phyloP scores from a whole-genome alignment of 225 moss, liverwort and hornwort genomes.

The Sphagnum contortum region DNA sequence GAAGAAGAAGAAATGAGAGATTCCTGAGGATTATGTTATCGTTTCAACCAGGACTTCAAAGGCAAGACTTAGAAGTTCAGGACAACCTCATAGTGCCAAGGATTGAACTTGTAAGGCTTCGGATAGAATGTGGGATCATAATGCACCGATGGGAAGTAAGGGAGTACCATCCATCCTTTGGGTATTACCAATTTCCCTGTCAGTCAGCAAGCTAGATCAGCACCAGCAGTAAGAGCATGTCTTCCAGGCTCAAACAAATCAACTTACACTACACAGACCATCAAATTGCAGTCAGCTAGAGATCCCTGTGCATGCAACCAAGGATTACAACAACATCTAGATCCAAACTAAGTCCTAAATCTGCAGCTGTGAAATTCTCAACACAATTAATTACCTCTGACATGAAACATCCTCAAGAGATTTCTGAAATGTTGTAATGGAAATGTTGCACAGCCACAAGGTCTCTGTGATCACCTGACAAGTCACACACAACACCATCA shows the following conservation, averaged over 20 bases:
- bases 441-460: conserved; percentile 44
- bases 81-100: conserved; percentile 36
- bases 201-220: not conserved
- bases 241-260: no score
- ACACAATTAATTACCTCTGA: conserved; percentile 21
- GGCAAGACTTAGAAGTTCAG: no score
- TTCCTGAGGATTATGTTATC: no score
- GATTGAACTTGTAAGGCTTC: conserved; percentile 49
- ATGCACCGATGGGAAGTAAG: conserved; percentile 34
- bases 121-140: conserved; percentile 32
- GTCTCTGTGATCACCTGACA: conserved; percentile 51
- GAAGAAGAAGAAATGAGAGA: no score
- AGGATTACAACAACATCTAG: not conserved
- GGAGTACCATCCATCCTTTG: conserved; percentile 42
- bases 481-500: not conserved
- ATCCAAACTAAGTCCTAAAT: not conserved
- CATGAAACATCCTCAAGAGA: conserved; percentile 37
- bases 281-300: no score
- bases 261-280: no score
- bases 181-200: conserved; percentile 15
- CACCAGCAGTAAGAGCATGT: not conserved
- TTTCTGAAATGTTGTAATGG: conserved; percentile 29
- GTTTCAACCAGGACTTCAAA: no score
- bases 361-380: not conserved
- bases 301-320: not conserved